These are phyloP conservation scores for Mrakia hoshinonis DNA, from an alignment of 768 basidiomycete genomes.

Conservation along the genomic window DNA sequence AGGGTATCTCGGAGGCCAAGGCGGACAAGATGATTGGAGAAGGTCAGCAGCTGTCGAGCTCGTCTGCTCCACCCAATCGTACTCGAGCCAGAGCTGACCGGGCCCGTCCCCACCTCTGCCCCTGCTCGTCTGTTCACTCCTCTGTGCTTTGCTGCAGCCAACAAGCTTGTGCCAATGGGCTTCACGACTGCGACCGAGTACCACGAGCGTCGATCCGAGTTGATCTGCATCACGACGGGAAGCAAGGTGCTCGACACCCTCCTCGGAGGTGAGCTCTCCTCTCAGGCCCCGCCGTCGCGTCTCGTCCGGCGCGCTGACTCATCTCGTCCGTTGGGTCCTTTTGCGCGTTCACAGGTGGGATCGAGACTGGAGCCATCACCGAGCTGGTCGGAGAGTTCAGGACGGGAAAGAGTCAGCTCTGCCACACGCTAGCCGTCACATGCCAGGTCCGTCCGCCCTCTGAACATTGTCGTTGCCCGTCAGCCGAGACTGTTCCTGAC, in stretches of 20 bases:
- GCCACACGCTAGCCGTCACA: conserved; percentile 94
- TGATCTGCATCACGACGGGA: conserved; percentile 93
- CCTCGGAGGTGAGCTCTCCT: conserved; percentile 63
- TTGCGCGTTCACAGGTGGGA: conserved; percentile 60
- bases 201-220: conserved; percentile 84
- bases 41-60: conserved; percentile 48
- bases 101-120: neutral
- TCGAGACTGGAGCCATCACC: conserved; percentile 96
- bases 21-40: conserved; percentile 91
- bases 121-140: neutral
- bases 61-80: neutral
- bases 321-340: neutral
- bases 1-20: conserved; percentile 93
- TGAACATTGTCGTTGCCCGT: neutral
- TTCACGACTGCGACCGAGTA: conserved; percentile 98
- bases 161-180: conserved; percentile 91
- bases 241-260: conserved; percentile 92
- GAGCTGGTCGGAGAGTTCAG: conserved; percentile 98
- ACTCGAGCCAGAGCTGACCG: neutral
- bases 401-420: conserved; percentile 95
- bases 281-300: neutral
- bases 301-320: neutral
- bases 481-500: neutral
- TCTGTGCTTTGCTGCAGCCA: conserved; percentile 49
- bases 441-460: conserved; percentile 52